Evolutionary conservation across 2,329 filamentous ascomycete species (phyloP).

Genomic region (Verticillium nonalfalfae): DNA sequence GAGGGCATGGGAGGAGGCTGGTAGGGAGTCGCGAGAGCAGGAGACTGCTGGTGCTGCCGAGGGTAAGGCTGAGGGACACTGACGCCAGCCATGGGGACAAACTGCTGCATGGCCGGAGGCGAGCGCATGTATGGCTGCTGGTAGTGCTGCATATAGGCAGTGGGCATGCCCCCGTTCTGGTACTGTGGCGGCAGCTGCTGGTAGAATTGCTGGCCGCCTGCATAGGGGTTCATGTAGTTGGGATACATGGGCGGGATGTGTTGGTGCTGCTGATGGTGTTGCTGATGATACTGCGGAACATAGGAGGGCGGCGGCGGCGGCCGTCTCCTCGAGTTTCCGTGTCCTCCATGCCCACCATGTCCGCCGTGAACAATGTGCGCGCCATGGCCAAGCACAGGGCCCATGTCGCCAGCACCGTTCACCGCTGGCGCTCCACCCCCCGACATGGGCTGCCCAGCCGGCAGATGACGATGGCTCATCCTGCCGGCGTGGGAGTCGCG

Average conservation of each 20-base stretch:
- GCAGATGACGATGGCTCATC: slow-evolving; percentile 74
- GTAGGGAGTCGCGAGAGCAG: slow-evolving; percentile 50
- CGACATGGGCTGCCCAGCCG: slow-evolving; percentile 64
- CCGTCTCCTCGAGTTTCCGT: slow-evolving; percentile 30
- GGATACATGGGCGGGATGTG: slow-evolving; percentile 38
- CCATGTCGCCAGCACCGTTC: slow-evolving; percentile 22
- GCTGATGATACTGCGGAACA: slow-evolving; percentile 20
- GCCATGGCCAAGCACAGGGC: slow-evolving; percentile 20
- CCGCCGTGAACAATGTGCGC: slow-evolving; percentile 8
- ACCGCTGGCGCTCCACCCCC: slow-evolving; percentile 24
- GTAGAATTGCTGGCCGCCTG: slow-evolving; percentile 30
- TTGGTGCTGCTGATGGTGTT: slow-evolving; percentile 14
- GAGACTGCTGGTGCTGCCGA: slow-evolving; percentile 42
- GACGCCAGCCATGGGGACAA: slow-evolving; percentile 43
- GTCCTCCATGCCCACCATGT: slow-evolving; percentile 23
- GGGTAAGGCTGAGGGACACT: slow-evolving; percentile 39
- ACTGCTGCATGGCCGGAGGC: slow-evolving; percentile 45
- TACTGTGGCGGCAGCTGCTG: slow-evolving; percentile 53
- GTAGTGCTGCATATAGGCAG: slow-evolving; percentile 42
- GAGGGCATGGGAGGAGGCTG: slow-evolving; percentile 42
- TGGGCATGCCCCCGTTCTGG: slow-evolving; percentile 39
- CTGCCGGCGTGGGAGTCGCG: slow-evolving; percentile 56
- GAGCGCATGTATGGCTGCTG: slow-evolving; percentile 36
- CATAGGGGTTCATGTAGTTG: slow-evolving; percentile 43
- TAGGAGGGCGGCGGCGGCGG: slow-evolving; percentile 30